These are phyloP conservation scores for Musa troglodytarum DNA, from an alignment of 176 grass and related monocot species.

Conservation along the genomic window DNA sequence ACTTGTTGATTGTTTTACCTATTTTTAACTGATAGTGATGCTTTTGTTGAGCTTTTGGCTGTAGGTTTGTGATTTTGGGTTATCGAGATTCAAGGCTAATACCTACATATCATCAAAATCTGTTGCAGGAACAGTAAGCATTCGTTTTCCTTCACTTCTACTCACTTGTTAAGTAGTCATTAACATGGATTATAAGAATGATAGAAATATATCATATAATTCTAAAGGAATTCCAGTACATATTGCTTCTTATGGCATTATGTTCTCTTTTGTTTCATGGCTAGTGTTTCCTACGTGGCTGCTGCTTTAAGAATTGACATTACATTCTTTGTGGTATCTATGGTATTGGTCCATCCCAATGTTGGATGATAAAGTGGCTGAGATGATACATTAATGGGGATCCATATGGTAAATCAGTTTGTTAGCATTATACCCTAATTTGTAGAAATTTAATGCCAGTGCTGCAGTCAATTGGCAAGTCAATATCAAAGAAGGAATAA, in stretches of 20 bases:
- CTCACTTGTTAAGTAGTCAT: neutral
- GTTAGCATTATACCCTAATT: neutral
- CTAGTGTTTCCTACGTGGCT: too few species aligned
- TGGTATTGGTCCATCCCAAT: neutral
- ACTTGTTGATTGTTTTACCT: constrained; percentile 13
- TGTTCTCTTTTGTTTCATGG: neutral
- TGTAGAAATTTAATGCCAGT: neutral
- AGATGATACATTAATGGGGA: neutral
- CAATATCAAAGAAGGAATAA: neutral
- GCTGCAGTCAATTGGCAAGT: neutral
- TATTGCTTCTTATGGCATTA: neutral
- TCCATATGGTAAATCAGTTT: too few species aligned
- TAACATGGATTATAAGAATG: neutral
- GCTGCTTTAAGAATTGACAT: neutral
- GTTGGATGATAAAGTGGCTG: neutral
- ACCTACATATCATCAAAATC: constrained; percentile 96
- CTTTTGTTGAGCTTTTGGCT: constrained; percentile 15
- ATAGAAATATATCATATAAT: too few species aligned
- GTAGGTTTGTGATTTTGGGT: constrained; percentile 92
- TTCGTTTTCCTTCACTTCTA: neutral
- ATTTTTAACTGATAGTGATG: constrained; percentile 7
- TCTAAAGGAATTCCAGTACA: neutral
- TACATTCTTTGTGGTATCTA: neutral
- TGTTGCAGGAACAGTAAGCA: constrained; percentile 82
- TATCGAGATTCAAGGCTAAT: constrained; percentile 95